Conservation (phyloP, 495 filamentous ascomycete species). For the Cryomyces antarcticus region DNA sequence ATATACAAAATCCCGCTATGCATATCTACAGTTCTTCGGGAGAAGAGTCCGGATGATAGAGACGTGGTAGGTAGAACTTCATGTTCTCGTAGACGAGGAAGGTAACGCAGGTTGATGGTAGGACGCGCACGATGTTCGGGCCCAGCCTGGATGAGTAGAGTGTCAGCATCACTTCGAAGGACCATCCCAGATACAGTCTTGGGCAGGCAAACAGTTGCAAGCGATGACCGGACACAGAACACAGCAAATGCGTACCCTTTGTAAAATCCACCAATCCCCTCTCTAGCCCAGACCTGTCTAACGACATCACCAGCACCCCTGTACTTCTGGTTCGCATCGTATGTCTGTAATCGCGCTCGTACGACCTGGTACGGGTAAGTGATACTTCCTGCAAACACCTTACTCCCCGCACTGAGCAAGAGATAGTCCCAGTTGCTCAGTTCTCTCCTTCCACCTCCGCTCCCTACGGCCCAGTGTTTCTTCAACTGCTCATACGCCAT, state of each 20-base stretch:
- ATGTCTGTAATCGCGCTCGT: conserved; percentile 68
- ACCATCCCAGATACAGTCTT: background rate
- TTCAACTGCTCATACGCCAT: conserved; percentile 85
- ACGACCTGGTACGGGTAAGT: conserved; percentile 94
- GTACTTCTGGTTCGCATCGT: conserved; percentile 54
- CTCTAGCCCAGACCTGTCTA: conserved; percentile 48
- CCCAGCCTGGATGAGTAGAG: conserved; percentile 27
- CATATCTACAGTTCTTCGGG: too few relatives aligned
- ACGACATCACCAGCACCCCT: conserved; percentile 51
- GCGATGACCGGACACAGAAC: too few relatives aligned
- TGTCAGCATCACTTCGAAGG: conserved; percentile 2
- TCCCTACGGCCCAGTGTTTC: conserved; percentile 26
- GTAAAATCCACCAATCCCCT: conserved; percentile 76
- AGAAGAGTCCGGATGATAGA: background rate
- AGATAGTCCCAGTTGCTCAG: conserved; percentile 62
- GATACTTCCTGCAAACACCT: conserved; percentile 64
- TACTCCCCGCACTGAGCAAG: conserved; percentile 56
- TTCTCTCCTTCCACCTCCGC: conserved; percentile 15
- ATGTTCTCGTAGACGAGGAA: conserved; percentile 95
- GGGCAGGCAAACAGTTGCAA: background rate
- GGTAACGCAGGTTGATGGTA: conserved; percentile 94
- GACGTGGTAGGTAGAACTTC: conserved; percentile 38
- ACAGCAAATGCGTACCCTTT: conserved; percentile 32
- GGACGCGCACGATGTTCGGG: conserved; percentile 68
- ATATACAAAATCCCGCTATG: too few relatives aligned